Conservation (phyloP, 257 asterid genomes). For the Primulina tabacum region DNA sequence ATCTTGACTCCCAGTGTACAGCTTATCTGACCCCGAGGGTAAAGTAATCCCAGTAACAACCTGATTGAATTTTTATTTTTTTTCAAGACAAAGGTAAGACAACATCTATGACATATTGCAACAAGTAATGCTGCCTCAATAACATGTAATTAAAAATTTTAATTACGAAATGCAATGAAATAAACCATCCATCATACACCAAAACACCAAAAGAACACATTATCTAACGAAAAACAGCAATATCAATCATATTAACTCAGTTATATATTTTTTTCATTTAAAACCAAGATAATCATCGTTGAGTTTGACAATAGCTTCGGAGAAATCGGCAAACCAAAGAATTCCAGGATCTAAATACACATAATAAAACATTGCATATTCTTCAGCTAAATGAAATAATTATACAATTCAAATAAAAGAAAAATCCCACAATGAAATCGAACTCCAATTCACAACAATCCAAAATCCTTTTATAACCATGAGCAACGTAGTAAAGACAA, state of each 20-base stretch:
- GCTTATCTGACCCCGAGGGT: conserved; percentile 90
- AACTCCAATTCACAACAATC: conserved; percentile 10
- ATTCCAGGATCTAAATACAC: background rate
- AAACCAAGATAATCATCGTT: conserved; percentile 12
- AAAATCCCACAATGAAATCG: conserved; percentile 1
- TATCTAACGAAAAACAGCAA: conserved; percentile 9
- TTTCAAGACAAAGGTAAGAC: conserved; percentile 8
- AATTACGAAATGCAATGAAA: conserved; percentile 10
- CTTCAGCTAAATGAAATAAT: conserved; percentile 20
- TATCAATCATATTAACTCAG: background rate
- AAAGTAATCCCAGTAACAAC: conserved; percentile 84
- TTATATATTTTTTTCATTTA: background rate
- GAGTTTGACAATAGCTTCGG: background rate
- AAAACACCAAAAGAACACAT: background rate
- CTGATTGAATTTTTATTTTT: conserved; percentile 38
- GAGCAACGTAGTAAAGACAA: conserved; percentile 22
- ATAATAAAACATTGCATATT: background rate
- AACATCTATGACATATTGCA: conserved; percentile 5
- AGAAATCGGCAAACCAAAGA: background rate
- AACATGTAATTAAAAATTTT: background rate
- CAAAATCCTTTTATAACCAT: conserved; percentile 11
- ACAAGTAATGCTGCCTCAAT: background rate
- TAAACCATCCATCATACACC: background rate
- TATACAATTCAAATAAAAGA: background rate
- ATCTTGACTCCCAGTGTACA: conserved; percentile 88